Evolutionary conservation across 2,329 filamentous ascomycete genomes (phyloP), one percentile per base, ranked within the genome.

Genomic region (Knufia fluminis): DNA sequence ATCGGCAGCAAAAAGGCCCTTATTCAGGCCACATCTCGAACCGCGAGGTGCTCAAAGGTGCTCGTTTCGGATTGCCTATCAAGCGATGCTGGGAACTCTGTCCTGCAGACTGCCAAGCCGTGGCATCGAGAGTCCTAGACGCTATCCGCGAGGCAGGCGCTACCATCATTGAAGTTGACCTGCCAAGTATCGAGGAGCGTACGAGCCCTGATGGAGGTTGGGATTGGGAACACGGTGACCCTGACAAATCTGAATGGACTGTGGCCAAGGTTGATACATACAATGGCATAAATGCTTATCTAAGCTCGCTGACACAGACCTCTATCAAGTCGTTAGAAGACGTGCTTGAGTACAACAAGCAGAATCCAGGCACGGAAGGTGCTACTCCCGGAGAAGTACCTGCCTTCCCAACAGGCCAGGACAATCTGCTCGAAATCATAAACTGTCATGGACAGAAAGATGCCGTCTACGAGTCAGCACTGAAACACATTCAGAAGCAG

Each of bases 51-150:
- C 46, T 58, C 8, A 54, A 58, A 51, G 54, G 56, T 1, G 54
- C 56, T 28, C 50, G 28, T n/a, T 58, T 58, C 40, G 56, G 56
- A 6, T 43, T 58, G 6, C 54, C 72, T 0, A 71, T 69, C 65
- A 57, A 64, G 23, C 67, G 64, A 49, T 73, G 74, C 57, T 74
- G 71, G 71, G 42, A 65, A 0, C 61, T 66, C 33, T 67, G 70
- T 0, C 65, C 68, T 33, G 47, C 53, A 12, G 66, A 67, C 14
- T 67, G 72, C 46, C 61, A 64, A 44, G 42, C 55, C 0, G 62
- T 63, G 1, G 64, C 73, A 2, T 57, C 66, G 10, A 10, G 50
- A 60, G 8, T 60, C 9, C 57, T 73, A n/a, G 52, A 62, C 0
- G 49, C 67, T 8, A 62, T 74, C 19, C 42, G 64, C 48, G 52